A percentile compares a stretch with the other conserved stretches of the same genome.
phyloP scores from a whole-genome alignment of 2,329 filamentous ascomycete genomes.

The Trichoderma sp. region DNA sequence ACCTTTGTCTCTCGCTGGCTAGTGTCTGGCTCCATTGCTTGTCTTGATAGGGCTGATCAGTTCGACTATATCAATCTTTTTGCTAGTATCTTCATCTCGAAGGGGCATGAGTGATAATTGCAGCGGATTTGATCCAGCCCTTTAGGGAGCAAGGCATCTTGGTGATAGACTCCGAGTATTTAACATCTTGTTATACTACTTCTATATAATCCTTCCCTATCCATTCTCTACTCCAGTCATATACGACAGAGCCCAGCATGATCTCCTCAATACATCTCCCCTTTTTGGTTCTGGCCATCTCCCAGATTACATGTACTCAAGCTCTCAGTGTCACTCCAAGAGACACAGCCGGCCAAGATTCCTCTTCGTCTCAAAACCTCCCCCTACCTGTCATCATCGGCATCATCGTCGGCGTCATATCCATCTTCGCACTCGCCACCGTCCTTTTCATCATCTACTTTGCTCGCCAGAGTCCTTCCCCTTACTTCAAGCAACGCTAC shows the following conservation, averaged over 20 bases:
- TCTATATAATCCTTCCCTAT: neutral
- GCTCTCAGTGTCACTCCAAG: neutral
- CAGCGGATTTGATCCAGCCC: neutral
- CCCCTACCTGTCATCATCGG: constrained; percentile 51
- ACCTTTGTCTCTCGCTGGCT: neutral
- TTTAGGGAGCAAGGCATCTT: neutral
- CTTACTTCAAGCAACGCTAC: constrained; percentile 21
- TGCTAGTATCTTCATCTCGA: neutral
- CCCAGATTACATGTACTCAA: constrained; percentile 23
- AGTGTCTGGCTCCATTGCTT: neutral
- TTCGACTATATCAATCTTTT: neutral
- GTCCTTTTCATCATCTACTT: constrained; percentile 49
- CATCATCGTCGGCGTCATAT: constrained; percentile 46
- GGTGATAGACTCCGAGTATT: neutral
- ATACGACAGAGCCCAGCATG: neutral
- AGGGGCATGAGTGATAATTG: neutral
- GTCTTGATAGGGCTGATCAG: constrained; percentile 3
- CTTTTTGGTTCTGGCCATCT: constrained; percentile 24
- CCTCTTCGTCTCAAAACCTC: constrained; percentile 33
- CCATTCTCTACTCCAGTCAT: neutral
- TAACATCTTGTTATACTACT: neutral
- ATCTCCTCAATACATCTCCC: constrained; percentile 13
- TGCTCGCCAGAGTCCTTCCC: constrained; percentile 39
- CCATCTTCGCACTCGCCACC: constrained; percentile 41
- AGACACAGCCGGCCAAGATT: constrained; percentile 35